Evolutionary conservation across 768 basidiomycete genomes (phyloP), one percentile per base, ranked within the genome.

Genomic region (Gyrodon lividus): DNA sequence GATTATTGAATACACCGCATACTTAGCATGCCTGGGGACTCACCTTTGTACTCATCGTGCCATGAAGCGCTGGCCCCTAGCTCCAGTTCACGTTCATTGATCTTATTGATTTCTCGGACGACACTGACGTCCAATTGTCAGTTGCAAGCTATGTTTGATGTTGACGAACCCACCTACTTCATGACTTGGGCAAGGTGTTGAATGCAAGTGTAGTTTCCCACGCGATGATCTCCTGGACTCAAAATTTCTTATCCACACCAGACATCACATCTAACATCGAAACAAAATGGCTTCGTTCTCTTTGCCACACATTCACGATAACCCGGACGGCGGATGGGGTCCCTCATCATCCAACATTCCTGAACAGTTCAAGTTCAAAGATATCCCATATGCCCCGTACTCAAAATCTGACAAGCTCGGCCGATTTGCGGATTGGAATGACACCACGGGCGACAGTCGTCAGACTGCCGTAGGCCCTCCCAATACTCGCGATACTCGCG

Each of bases 391-490:
- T 66, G 95, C 96, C 1, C 95, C 95, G 5, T 98, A 92, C 79
- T 93, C 93, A 73, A 99, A 99, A 83, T 86, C 92, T 33, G 97
- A 99, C 78, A 98, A 98, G 71, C 86, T 99, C 50, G 93, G 92
- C 47, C 87, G 96, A 47, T 90, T 99, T 65, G 96, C 96, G 43
- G 96, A 99, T 75, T 99, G 96, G 95, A 92, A 92, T 70, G 90
- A 92, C 46, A 71, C 83, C 22, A 78, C 85, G 26, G 65, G 79
- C 46, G 86, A 89, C 63, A 76, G 71, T 55, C 82, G 86, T 42
- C 83, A 85, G 64, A 60, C 77, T 33, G 70, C 78, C 50, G 69
- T 75, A 31, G 81, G 84, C 9, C 68, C 67, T 58, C 76, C 74
- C 52, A 72, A 64, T 55, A 66, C 78, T 51, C 72, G 80, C 59